phyloP scores from a whole-genome alignment of 208 protist species.

The Acanthamoeba quina region DNA sequence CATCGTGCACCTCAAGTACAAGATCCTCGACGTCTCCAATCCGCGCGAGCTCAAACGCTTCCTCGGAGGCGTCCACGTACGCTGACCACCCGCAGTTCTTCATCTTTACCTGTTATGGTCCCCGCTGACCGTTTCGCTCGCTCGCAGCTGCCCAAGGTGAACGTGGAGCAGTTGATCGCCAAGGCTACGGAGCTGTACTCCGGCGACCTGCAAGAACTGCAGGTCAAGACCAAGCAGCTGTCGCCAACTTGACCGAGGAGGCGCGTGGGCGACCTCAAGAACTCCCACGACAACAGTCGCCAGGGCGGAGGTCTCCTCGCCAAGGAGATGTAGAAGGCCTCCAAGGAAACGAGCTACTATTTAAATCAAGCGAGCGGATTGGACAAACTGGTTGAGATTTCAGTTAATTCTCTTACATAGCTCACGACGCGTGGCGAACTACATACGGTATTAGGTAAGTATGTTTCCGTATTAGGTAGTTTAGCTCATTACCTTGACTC shows the following conservation, averaged over 20 bases:
- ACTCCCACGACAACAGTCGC: background rate
- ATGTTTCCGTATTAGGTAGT: background rate
- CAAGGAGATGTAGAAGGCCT: background rate
- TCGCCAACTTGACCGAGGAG: background rate
- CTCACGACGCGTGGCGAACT: background rate
- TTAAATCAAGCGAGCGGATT: background rate
- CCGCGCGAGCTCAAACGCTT: conserved; percentile 7
- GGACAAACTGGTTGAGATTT: background rate
- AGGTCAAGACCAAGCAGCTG: background rate
- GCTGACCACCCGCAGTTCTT: too few relatives aligned
- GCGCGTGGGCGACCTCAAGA: background rate
- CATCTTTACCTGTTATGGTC: background rate
- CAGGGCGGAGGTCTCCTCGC: background rate
- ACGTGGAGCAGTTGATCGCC: conserved; percentile 5
- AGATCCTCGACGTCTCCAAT: conserved; percentile 19
- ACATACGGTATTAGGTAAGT: too few relatives aligned
- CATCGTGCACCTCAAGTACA: conserved; percentile 31
- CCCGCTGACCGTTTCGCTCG: background rate
- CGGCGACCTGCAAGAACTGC: background rate
- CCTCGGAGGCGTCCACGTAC: background rate
- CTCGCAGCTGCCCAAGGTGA: background rate
- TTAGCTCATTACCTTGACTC: background rate
- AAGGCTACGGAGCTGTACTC: conserved; percentile 12
- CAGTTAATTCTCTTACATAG: background rate
- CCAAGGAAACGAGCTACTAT: too few relatives aligned